Percentiles rank a stretch among this genome's conserved stretches.
phyloP scores from a whole-genome alignment of 495 filamentous ascomycete species.

The Penicillium cataractarum region DNA sequence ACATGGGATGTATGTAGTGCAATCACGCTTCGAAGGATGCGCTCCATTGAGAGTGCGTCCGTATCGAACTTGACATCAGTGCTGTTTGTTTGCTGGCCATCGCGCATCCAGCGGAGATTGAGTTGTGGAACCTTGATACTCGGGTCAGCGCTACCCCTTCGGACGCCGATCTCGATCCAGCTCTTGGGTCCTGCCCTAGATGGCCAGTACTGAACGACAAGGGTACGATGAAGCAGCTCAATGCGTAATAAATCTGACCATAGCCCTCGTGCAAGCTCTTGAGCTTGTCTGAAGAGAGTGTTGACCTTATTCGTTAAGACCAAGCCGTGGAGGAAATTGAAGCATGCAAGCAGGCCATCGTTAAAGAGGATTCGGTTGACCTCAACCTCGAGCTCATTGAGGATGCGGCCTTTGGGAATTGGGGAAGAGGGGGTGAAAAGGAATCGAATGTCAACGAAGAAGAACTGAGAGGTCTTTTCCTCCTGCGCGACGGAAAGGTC shows the following conservation, averaged over 20 bases:
- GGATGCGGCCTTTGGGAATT: slow-evolving; percentile 59
- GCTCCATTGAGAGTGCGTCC: slow-evolving; percentile 69
- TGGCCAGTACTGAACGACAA: slow-evolving; percentile 91
- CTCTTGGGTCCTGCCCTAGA: slow-evolving; percentile 69
- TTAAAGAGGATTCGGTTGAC: slow-evolving; percentile 68
- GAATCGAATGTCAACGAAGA: slow-evolving; percentile 89
- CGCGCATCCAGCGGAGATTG: slow-evolving; percentile 81
- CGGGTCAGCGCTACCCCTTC: slow-evolving; percentile 46
- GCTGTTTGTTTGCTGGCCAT: slow-evolving; percentile 71
- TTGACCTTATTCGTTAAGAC: slow-evolving; percentile 85
- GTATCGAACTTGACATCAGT: slow-evolving; percentile 65
- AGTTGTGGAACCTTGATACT: slow-evolving; percentile 51
- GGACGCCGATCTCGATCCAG: slow-evolving; percentile 87
- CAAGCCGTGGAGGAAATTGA: slow-evolving; percentile 80
- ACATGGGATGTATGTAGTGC: slow-evolving; percentile 71
- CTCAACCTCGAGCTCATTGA: slow-evolving; percentile 65
- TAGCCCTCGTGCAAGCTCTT: slow-evolving; percentile 61
- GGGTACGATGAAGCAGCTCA: slow-evolving; percentile 73
- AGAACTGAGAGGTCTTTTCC: slow-evolving; percentile 77
- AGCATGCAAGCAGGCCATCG: slow-evolving; percentile 75
- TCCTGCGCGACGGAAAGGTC: slow-evolving; percentile 88
- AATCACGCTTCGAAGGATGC: slow-evolving; percentile 72
- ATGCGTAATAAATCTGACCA: slow-evolving; percentile 79
- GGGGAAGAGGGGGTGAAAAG: slow-evolving; percentile 71
- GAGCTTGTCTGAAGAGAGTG: slow-evolving; percentile 75